Evolutionary conservation across 192 early-diverging fungal species (phyloP).

Genomic region (Mortierella hygrophila): DNA sequence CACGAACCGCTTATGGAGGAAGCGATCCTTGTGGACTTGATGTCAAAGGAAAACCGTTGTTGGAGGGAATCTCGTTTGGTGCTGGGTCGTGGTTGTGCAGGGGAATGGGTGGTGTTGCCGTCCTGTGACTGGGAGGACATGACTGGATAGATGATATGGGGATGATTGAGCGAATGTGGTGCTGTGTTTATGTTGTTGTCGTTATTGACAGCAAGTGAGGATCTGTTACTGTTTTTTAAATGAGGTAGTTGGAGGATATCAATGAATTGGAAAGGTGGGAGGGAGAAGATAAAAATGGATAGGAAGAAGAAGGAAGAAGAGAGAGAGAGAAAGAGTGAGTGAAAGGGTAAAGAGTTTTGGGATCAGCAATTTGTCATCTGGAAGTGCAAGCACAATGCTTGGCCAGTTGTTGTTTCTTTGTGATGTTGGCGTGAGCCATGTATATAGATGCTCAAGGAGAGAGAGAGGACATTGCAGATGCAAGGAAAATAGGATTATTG

Average conservation of each 20-base stretch:
- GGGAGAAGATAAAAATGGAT: background rate
- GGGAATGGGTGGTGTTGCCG: background rate
- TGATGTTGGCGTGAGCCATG: background rate
- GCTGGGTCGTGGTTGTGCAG: background rate
- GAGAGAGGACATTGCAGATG: background rate
- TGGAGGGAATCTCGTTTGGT: constrained; percentile 4
- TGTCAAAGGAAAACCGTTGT: background rate
- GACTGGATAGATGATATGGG: constrained; percentile 34
- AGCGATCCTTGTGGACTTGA: background rate
- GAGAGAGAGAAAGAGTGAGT: background rate
- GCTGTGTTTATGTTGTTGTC: background rate
- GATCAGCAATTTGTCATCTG: constrained; percentile 7
- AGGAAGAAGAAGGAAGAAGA: background rate
- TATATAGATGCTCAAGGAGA: background rate
- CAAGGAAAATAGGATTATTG: background rate
- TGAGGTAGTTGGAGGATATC: background rate
- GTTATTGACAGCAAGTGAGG: background rate
- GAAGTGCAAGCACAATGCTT: background rate
- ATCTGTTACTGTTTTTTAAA: background rate
- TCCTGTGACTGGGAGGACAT: constrained; percentile 4
- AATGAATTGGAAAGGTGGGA: background rate
- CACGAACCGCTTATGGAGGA: constrained; percentile 4
- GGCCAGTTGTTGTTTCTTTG: background rate
- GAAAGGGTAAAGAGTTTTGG: background rate
- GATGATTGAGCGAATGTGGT: constrained; percentile 11